phyloP scores from a whole-genome alignment of 1,139 yeast genomes.

The Magnusiomyces magnusii region DNA sequence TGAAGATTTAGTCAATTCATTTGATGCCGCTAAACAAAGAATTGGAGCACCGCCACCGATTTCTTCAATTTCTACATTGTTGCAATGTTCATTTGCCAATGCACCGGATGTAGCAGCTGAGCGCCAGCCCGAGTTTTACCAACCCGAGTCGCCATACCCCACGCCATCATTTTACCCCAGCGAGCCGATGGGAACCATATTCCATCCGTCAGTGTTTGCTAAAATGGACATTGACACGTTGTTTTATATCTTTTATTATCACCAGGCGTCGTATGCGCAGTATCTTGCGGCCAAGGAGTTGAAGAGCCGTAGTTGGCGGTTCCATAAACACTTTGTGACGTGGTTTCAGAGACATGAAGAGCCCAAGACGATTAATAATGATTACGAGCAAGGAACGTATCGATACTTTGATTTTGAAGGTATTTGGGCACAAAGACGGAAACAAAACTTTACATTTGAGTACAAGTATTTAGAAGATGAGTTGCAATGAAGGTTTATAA shows the following conservation, averaged over 20 bases:
- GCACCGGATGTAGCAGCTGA: constrained; percentile 95
- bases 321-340: constrained; percentile 64
- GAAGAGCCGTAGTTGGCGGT: constrained; percentile 78
- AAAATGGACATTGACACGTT: constrained; percentile 83
- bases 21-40: constrained; percentile 41
- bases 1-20: constrained; percentile 40
- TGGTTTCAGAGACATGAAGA: constrained; percentile 74
- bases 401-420: constrained; percentile 90
- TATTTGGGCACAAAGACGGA: constrained; percentile 80
- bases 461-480: constrained; percentile 40
- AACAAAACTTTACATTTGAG: constrained; percentile 57
- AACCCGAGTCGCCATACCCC: constrained; percentile 81
- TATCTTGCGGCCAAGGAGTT: constrained; percentile 81
- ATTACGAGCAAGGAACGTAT: constrained; percentile 47
- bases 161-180: constrained; percentile 89
- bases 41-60: constrained; percentile 48
- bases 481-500: too few relatives aligned
- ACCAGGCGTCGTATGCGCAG: constrained; percentile 62
- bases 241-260: constrained; percentile 85
- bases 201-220: constrained; percentile 43
- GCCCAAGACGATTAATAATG: constrained; percentile 42
- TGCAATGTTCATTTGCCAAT: constrained; percentile 72
- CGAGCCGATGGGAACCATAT: constrained; percentile 52
- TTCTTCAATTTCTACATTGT: constrained; percentile 46
- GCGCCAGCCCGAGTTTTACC: constrained; percentile 62